Base-by-base conservation (phyloP, 176 grass and related monocot genomes). In the Juncus effusus region DNA sequence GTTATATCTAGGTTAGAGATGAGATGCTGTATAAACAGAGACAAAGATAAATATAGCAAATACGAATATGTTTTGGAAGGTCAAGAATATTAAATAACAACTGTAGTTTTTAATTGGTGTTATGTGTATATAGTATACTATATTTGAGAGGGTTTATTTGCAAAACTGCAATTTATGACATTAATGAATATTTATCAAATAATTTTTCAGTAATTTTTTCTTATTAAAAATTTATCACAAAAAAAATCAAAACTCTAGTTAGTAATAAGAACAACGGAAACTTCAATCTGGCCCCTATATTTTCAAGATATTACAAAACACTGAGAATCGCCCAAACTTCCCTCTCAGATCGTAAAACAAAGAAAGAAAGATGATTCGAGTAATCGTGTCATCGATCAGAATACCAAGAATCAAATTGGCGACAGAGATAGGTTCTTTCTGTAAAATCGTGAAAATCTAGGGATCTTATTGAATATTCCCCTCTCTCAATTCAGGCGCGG, bases 181-280 rank as follows among this genome's bases (percentile, higher is more conserved):
- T 47, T 47, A 9, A 47, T 47, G 44, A 47, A 47, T 47, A 47
- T 47, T 47, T 47, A 28, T 28, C 19, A 28, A 28, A 28, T 47
- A 9, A 9, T 47, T 9, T 47, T 47, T 47, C 9, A 6, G 44
- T 47, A 10, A 57, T 44, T 10, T 69, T 69, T 69, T 38, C 12
- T 56, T 12, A 69, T 41, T 72, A 72, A 72, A 58, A 72, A 28
- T 28, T 36, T 42, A 60, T 40, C 55, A 58, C 10, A 40, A 69
- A 44, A 72, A 42, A 60, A 72, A 47, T 45, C 39, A 59, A 72
- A 10, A 10, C 58, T 58, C 11, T 42, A 36, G 3, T 59, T 59
- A 12, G 7, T 5, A 72, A 58, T 15, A 71, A 35, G 61, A 59
- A 3, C 11, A 70, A 28, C 11, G n/a, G 38, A 63, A 71, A 59